phyloP scores from a whole-genome alignment of 345 rosid genomes.

The Rhodamnia rubescens region DNA sequence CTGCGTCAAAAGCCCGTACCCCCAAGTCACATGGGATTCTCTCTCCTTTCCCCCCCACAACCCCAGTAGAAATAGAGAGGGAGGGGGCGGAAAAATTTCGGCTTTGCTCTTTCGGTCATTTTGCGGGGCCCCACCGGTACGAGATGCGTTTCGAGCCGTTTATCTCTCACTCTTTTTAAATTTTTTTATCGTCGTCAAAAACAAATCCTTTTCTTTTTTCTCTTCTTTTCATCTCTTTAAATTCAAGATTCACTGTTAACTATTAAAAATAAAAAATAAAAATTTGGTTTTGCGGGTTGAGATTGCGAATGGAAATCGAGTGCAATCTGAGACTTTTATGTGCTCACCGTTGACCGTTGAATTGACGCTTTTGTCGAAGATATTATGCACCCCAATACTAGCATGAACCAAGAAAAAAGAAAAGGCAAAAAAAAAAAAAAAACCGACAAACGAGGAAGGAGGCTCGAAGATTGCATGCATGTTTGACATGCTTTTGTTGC shows the following conservation, averaged over 20 bases:
- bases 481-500: not conserved
- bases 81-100: not conserved
- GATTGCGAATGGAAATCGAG: not conserved
- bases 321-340: not conserved
- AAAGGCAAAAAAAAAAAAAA: too few relatives aligned
- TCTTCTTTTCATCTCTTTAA: not conserved
- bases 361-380: not conserved
- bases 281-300: not conserved
- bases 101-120: not conserved
- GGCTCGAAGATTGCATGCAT: not conserved
- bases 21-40: constrained; percentile 38
- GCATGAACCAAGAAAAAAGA: not conserved
- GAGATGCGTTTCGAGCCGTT: not conserved
- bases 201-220: not conserved
- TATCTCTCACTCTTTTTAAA: not conserved
- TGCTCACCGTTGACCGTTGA: not conserved
- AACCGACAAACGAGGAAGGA: not conserved
- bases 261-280: too few relatives aligned
- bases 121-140: not conserved
- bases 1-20: constrained; percentile 23
- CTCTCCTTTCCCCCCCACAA: not conserved
- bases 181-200: too few relatives aligned
- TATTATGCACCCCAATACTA: not conserved
- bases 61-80: too few relatives aligned
- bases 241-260: not conserved